A percentile compares a stretch with the other conserved stretches of the same genome.
Conservation (phyloP, 2,329 filamentous ascomycete species). For the Fusarium kyushuense region DNA sequence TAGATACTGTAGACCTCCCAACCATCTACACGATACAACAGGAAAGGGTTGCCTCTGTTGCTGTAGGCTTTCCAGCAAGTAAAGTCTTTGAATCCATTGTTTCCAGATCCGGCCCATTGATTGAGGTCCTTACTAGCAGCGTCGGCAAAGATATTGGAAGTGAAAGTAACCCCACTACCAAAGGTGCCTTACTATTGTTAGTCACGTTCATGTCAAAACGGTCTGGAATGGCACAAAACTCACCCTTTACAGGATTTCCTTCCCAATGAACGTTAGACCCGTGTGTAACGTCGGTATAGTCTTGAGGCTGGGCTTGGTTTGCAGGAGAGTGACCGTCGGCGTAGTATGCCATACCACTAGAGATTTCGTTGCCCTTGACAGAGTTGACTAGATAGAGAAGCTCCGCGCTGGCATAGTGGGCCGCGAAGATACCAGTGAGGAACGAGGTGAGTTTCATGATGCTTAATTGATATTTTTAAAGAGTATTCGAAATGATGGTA, state of each 20-base stretch:
- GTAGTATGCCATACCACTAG: slow-evolving; percentile 11
- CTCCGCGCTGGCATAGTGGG: accelerated
- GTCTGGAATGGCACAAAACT: background rate
- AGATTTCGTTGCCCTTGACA: background rate
- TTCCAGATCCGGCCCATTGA: slow-evolving; percentile 6
- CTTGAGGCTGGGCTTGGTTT: background rate
- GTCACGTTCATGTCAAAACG: accelerated
- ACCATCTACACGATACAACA: slow-evolving; percentile 2
- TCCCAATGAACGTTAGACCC: background rate
- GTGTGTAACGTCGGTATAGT: background rate
- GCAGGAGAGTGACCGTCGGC: background rate
- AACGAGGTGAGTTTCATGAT: background rate
- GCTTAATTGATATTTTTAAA: accelerated
- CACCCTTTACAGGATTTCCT: slow-evolving; percentile 1
- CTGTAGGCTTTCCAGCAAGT: slow-evolving; percentile 2
- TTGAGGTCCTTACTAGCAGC: background rate
- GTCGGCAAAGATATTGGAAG: slow-evolving; percentile 6
- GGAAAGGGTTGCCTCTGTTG: background rate
- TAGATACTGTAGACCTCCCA: slow-evolving; percentile 4
- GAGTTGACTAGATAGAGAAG: slow-evolving; percentile 9
- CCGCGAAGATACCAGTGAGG: background rate
- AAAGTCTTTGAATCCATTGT: background rate
- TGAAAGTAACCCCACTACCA: slow-evolving; percentile 1
- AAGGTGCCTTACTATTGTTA: background rate
- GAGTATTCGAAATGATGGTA: too few relatives aligned